Base-by-base conservation (phyloP, 2,329 filamentous ascomycete genomes). In the Zasmidium cellare region DNA sequence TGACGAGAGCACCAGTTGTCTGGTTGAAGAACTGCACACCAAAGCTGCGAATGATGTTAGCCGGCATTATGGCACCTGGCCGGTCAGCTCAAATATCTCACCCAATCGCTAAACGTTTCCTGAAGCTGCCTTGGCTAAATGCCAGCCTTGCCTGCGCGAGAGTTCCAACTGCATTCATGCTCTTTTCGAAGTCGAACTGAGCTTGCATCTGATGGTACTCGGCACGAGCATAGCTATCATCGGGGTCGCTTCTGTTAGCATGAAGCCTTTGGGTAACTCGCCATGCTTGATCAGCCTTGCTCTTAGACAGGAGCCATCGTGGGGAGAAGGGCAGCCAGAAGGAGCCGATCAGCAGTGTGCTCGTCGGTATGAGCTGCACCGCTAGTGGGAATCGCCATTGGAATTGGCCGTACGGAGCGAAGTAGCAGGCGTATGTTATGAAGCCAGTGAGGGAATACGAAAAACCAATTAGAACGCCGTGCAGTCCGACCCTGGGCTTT, bases 401-500 rank as follows among this genome's bases (percentile, higher is more conserved):
- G 19, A 59, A 48, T 19, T 55, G 47, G 16, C 38, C 53, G 28
- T 59, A 46, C 25, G 57, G 47, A 22, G 48, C 53, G 31, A 59
- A 59, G 16, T 55, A 59, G 44, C 57, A 59, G 23, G 46, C 57
- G 22, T 59, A 56, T 1, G 46, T 51, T 3, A 55, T 49, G 19
- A 49, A 59, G 2, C 53, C 52, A n/a, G 57, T 51, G 35, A 59
- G 41, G n/a, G 53, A 41, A 22, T 59, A 59, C 41, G 46, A 49
- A 20, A 55, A 55, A 12, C 48, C 57, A 18, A 59, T 49, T 19
- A 59, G 35, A 25, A 55, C 49, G 5, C 53, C 53, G 41, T 59
- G 57, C 3, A 51, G 25, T 1, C 57, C 57, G 1, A 59, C 57
- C 35, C 35, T 41, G 25, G 6, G 16, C n/a, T 41, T n/a, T 9